Percentiles rank a stretch among this genome's conserved stretches.
phyloP scores from a whole-genome alignment of 2,329 filamentous ascomycete genomes.

The Aspergillus intermedius region DNA sequence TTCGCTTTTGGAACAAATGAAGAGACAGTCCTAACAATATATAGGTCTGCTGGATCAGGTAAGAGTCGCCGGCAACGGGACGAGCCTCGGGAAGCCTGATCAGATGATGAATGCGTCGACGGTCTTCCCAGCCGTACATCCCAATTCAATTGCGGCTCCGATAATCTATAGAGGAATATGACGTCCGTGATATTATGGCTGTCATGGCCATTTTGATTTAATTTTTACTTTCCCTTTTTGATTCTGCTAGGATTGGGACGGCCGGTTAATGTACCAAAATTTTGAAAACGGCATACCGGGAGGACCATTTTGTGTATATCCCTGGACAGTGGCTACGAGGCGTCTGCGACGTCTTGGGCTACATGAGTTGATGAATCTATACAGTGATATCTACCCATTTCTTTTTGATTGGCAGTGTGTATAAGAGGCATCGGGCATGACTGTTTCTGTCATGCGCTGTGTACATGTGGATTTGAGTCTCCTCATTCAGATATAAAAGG shows the following conservation, averaged over 20 bases:
- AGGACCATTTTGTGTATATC: constrained; percentile 14
- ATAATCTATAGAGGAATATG: constrained; percentile 1
- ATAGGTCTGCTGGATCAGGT: constrained; percentile 35
- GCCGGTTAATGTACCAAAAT: constrained; percentile 6
- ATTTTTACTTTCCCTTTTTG: background rate
- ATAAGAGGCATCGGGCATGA: background rate
- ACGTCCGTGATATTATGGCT: background rate
- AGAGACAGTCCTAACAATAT: constrained; percentile 8
- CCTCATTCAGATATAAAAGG: too few species aligned
- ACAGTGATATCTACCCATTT: constrained; percentile 7
- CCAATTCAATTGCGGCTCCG: background rate
- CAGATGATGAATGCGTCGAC: background rate
- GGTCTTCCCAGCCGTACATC: background rate
- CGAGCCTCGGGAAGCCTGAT: constrained; percentile 18
- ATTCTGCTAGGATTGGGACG: constrained; percentile 1
- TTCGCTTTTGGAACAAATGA: background rate
- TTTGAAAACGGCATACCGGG: constrained; percentile 11
- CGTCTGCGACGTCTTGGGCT: constrained; percentile 22
- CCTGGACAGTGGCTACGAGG: constrained; percentile 13
- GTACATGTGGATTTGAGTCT: too few species aligned
- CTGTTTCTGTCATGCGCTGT: too few species aligned
- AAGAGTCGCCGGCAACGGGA: constrained; percentile 29
- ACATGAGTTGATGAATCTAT: constrained; percentile 25
- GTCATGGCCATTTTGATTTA: background rate
- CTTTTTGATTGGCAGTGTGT: background rate